phyloP scores from a whole-genome alignment of 2,329 filamentous ascomycete genomes.

The Seiridium cupressi region DNA sequence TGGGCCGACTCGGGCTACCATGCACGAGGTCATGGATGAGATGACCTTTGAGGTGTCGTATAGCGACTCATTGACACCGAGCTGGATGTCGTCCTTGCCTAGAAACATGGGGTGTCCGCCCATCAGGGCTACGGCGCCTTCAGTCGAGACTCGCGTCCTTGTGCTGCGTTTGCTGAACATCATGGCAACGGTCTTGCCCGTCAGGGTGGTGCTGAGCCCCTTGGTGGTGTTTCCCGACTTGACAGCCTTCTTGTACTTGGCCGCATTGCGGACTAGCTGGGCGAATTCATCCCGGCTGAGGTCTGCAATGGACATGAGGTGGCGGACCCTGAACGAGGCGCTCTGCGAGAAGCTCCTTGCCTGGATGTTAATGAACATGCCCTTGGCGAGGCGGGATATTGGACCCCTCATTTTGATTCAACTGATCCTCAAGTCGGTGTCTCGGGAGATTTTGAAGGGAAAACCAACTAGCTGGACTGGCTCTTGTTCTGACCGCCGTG shows the following conservation, averaged over 20 bases:
- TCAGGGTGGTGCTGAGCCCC: constrained; percentile 59
- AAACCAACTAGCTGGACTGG: background rate
- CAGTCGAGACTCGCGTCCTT: constrained; percentile 88
- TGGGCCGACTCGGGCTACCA: constrained; percentile 75
- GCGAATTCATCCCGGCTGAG: constrained; percentile 77
- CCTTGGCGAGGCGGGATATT: constrained; percentile 15
- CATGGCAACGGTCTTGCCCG: constrained; percentile 84
- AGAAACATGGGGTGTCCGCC: constrained; percentile 96
- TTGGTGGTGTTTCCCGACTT: constrained; percentile 65
- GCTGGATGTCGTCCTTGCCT: constrained; percentile 91
- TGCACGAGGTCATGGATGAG: constrained; percentile 86
- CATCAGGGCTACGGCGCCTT: constrained; percentile 83
- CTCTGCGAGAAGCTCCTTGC: constrained; percentile 40
- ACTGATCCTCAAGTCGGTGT: background rate
- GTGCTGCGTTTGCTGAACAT: constrained; percentile 97
- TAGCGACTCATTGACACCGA: constrained; percentile 95
- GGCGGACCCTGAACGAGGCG: constrained; percentile 54
- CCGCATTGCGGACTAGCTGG: constrained; percentile 79
- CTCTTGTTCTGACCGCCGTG: background rate
- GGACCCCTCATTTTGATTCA: constrained; percentile 23
- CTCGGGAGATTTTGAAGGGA: background rate
- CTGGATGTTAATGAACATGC: constrained; percentile 26
- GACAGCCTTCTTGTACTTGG: constrained; percentile 71
- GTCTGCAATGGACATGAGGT: constrained; percentile 90
- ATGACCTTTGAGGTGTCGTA: constrained; percentile 90